Conservation (phyloP, 768 basidiomycete species). For the Hygrophorus russula region DNA sequence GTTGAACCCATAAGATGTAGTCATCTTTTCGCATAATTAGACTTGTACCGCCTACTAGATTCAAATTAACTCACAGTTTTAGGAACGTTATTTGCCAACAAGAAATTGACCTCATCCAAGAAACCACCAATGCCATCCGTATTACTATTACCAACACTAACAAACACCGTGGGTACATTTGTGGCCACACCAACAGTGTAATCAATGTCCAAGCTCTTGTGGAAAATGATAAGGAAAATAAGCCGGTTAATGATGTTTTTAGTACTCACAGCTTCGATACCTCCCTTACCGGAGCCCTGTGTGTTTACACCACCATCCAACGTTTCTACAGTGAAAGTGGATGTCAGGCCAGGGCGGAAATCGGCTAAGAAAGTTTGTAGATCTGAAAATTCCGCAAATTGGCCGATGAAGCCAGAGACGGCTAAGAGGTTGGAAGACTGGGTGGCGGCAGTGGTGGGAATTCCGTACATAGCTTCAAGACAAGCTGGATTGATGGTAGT, state of each 20-base stretch:
- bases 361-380: slow-evolving; percentile 14
- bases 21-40: slow-evolving; percentile 16
- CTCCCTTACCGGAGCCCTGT: slow-evolving; percentile 17
- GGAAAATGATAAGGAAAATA: not conserved
- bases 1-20: slow-evolving; percentile 42
- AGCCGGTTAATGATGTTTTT: too few relatives aligned
- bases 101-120: slow-evolving; percentile 21
- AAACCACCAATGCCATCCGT: slow-evolving; percentile 22
- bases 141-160: slow-evolving; percentile 20
- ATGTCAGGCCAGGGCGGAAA: slow-evolving; percentile 21
- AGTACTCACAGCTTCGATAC: slow-evolving; percentile 22
- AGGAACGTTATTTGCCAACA: slow-evolving; percentile 6
- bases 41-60: too few relatives aligned
- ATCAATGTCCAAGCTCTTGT: slow-evolving; percentile 19
- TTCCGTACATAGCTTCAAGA: slow-evolving; percentile 22
- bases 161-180: slow-evolving; percentile 22
- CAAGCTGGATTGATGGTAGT: slow-evolving; percentile 21
- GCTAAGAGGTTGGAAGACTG: slow-evolving; percentile 17
- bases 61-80: too few relatives aligned
- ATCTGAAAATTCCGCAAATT: slow-evolving; percentile 17
- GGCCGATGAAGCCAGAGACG: slow-evolving; percentile 22
- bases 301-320: slow-evolving; percentile 25
- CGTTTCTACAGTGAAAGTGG: slow-evolving; percentile 19
- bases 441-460: slow-evolving; percentile 20
- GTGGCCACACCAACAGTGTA: slow-evolving; percentile 26